Percentiles rank a stretch among this genome's conserved stretches.
Conservation (phyloP, 2,329 filamentous ascomycete species). For the Beauveria rudraprayagi region DNA sequence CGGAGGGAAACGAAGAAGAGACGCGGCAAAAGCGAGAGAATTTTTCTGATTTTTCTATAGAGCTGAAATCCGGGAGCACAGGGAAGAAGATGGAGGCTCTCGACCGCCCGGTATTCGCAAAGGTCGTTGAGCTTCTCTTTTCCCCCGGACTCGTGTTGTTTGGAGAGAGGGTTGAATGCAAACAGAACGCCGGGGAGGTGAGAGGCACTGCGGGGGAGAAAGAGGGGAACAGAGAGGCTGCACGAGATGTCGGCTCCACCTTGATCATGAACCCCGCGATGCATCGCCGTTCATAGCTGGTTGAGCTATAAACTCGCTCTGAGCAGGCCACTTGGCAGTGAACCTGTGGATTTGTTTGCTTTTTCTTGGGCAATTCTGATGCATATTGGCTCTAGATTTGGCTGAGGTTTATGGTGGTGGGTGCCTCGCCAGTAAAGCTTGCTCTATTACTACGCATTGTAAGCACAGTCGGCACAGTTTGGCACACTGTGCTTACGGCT, state of each 20-base stretch:
- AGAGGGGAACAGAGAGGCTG: not conserved
- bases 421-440: too few species aligned
- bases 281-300: not conserved
- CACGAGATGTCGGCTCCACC: constrained; percentile 1
- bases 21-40: too few species aligned
- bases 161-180: not conserved
- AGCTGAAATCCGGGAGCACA: too few species aligned
- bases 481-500: too few species aligned
- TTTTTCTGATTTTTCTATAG: not conserved
- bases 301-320: not conserved
- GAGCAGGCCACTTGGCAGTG: not conserved
- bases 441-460: too few species aligned
- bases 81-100: too few species aligned
- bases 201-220: not conserved
- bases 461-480: too few species aligned
- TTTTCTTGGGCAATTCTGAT: not conserved
- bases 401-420: too few species aligned
- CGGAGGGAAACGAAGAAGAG: too few species aligned
- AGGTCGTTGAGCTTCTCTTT: not conserved
- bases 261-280: constrained; percentile 4
- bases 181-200: not conserved
- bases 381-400: too few species aligned
- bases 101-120: not conserved
- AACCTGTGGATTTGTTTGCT: not conserved
- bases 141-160: not conserved